Evolutionary conservation across 176 grass and related monocot genomes (phyloP).

Genomic region (Lolium multiflorum): DNA sequence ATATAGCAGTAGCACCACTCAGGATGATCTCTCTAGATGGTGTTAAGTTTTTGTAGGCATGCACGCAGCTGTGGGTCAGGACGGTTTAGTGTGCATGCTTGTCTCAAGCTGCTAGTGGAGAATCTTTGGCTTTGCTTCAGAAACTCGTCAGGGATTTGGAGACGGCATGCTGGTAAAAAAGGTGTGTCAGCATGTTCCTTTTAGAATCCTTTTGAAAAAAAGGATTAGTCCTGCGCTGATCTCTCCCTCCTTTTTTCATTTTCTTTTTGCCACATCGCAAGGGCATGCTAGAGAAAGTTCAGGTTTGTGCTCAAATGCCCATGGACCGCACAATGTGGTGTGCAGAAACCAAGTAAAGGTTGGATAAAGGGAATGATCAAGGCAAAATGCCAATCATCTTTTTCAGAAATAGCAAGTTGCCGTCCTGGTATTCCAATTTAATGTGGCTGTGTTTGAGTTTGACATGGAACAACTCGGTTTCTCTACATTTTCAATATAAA

Average conservation of each 20-base stretch:
- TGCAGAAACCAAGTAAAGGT: neutral
- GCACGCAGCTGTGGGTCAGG: slow-evolving; percentile 49
- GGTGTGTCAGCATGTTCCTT: slow-evolving; percentile 19
- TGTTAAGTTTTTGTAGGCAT: slow-evolving; percentile 52
- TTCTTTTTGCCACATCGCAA: slow-evolving; percentile 24
- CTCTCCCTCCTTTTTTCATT: neutral
- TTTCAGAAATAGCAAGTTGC: slow-evolving; percentile 6
- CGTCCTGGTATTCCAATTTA: neutral
- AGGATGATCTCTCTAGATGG: slow-evolving; percentile 40
- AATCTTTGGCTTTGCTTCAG: slow-evolving; percentile 60
- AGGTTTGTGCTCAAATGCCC: slow-evolving; percentile 25
- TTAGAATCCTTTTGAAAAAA: slow-evolving; percentile 53
- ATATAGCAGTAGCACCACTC: slow-evolving; percentile 42
- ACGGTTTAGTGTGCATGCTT: slow-evolving; percentile 55
- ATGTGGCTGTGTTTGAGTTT: neutral
- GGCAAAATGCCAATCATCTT: neutral
- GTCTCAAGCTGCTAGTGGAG: slow-evolving; percentile 57
- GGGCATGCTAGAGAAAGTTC: slow-evolving; percentile 24
- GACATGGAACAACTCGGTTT: neutral
- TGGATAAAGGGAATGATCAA: slow-evolving; percentile 6
- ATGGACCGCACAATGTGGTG: slow-evolving; percentile 11
- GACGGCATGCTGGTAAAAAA: slow-evolving; percentile 38
- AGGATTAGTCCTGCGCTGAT: slow-evolving; percentile 6
- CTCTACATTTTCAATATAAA: neutral
- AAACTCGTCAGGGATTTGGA: slow-evolving; percentile 45